Conservation (phyloP, 768 basidiomycete species). For the button mushroom (Agaricus bisporus) region DNA sequence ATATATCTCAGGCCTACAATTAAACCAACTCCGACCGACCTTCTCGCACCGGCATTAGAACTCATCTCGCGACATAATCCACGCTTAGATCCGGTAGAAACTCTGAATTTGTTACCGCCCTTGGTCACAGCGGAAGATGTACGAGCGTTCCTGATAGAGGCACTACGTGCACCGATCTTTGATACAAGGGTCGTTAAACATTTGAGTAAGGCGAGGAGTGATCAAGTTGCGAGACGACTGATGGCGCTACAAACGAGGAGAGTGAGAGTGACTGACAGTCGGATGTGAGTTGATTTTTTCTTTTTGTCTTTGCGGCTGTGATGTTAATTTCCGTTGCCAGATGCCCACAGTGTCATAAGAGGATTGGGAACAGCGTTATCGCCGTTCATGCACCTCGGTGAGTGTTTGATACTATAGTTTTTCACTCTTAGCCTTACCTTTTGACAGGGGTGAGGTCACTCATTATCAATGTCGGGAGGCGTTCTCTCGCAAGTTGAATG, state of each 20-base stretch:
- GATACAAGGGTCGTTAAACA: slow-evolving; percentile 65
- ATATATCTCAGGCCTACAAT: slow-evolving; percentile 79
- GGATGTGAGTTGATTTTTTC: slow-evolving; percentile 62
- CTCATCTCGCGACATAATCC: slow-evolving; percentile 82
- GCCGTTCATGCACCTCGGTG: slow-evolving; percentile 88
- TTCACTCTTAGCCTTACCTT: background rate
- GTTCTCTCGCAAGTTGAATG: slow-evolving; percentile 55
- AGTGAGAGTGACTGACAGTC: slow-evolving; percentile 86
- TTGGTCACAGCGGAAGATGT: slow-evolving; percentile 82
- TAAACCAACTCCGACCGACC: slow-evolving; percentile 38
- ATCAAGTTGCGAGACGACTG: slow-evolving; percentile 66
- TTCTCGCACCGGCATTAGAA: slow-evolving; percentile 80
- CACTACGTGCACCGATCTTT: slow-evolving; percentile 58
- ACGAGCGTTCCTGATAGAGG: slow-evolving; percentile 67
- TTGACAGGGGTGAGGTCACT: slow-evolving; percentile 83
- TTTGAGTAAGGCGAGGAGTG: slow-evolving; percentile 68
- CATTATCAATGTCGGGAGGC: slow-evolving; percentile 93
- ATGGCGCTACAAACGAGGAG: slow-evolving; percentile 74
- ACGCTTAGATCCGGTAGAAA: slow-evolving; percentile 75
- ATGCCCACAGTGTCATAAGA: slow-evolving; percentile 94
- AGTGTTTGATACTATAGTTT: slow-evolving; percentile 17
- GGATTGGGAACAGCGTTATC: slow-evolving; percentile 88
- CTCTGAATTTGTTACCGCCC: slow-evolving; percentile 84
- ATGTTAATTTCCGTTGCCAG: slow-evolving; percentile 31
- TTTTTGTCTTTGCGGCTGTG: background rate